Conservation (phyloP, 768 basidiomycete genomes). For the Russula brevipes region DNA sequence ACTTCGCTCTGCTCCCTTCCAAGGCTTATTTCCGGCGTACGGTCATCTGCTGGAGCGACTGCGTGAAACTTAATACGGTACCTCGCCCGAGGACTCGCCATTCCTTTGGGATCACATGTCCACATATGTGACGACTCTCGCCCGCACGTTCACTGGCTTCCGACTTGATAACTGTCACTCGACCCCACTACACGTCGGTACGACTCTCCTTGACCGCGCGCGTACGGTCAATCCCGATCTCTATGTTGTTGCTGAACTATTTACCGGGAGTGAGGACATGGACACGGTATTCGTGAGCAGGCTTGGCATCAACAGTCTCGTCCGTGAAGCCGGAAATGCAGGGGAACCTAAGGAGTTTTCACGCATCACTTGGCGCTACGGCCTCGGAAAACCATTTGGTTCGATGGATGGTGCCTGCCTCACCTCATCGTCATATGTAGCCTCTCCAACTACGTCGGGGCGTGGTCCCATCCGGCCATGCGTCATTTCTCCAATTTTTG, state of each 20-base stretch:
- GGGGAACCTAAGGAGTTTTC: slow-evolving; percentile 88
- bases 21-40: slow-evolving; percentile 94
- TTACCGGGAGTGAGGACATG: slow-evolving; percentile 93
- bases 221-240: slow-evolving; percentile 83
- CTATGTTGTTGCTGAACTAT: slow-evolving; percentile 96
- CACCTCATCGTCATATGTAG: slow-evolving; percentile 52
- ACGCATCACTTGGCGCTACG: slow-evolving; percentile 80
- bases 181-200: slow-evolving; percentile 95
- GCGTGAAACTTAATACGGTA: slow-evolving; percentile 96
- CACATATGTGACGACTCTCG: slow-evolving; percentile 74
- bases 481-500: slow-evolving; percentile 72
- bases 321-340: slow-evolving; percentile 92
- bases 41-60: slow-evolving; percentile 97
- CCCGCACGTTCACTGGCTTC: slow-evolving; percentile 88
- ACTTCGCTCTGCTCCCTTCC: slow-evolving; percentile 89
- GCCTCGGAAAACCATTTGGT: slow-evolving; percentile 90
- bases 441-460: slow-evolving; percentile 76
- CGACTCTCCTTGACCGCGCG: slow-evolving; percentile 86
- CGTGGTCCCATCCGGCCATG: slow-evolving; percentile 74
- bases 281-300: slow-evolving; percentile 88
- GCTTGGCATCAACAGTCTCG: slow-evolving; percentile 88
- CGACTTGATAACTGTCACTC: slow-evolving; percentile 98
- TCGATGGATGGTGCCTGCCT: slow-evolving; percentile 93
- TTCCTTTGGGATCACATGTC: slow-evolving; percentile 90
- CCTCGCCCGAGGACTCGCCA: slow-evolving; percentile 43